These are phyloP conservation scores for Echinochloa phyllopogon DNA, from an alignment of 176 grass and related monocot species.

Conservation along the genomic window DNA sequence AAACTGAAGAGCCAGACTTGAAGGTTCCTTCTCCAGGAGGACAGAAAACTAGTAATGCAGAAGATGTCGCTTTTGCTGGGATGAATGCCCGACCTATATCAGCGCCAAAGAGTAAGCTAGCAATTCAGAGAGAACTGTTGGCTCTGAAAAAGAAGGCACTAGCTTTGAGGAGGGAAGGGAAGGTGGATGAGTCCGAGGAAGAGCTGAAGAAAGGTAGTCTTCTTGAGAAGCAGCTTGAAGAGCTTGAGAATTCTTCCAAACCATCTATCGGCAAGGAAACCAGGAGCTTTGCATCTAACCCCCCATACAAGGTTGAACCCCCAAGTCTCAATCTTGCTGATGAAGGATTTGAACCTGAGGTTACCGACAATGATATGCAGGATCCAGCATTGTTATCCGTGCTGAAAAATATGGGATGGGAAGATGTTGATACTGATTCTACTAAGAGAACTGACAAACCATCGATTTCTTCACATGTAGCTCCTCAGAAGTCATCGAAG, in stretches of 20 bases:
- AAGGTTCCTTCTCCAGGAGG: slow-evolving; percentile 47
- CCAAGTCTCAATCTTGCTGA: slow-evolving; percentile 59
- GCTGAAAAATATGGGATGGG: slow-evolving; percentile 86
- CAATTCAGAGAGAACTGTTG: slow-evolving; percentile 88
- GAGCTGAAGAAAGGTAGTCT: slow-evolving; percentile 73
- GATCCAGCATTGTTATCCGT: slow-evolving; percentile 76
- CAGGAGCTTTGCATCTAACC: slow-evolving; percentile 31
- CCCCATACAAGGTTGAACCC: slow-evolving; percentile 50
- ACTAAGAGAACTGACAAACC: slow-evolving; percentile 37
- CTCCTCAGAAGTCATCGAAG: slow-evolving; percentile 55
- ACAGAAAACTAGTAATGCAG: slow-evolving; percentile 28
- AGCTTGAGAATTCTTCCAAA: slow-evolving; percentile 67
- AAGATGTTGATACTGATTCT: slow-evolving; percentile 58
- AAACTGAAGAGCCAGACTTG: slow-evolving; percentile 50
- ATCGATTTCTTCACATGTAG: slow-evolving; percentile 25
- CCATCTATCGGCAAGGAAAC: slow-evolving; percentile 43
- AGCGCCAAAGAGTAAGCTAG: slow-evolving; percentile 72
- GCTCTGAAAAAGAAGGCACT: slow-evolving; percentile 93
- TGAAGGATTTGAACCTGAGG: slow-evolving; percentile 64
- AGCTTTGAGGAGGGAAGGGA: slow-evolving; percentile 86
- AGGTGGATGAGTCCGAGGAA: slow-evolving; percentile 79
- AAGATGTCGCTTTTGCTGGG: slow-evolving; percentile 38
- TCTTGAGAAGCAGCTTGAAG: slow-evolving; percentile 94
- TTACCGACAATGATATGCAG: slow-evolving; percentile 86
- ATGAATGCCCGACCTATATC: slow-evolving; percentile 35